Conservation (phyloP, 2,329 filamentous ascomycete species). For the Talaromyces sp. region DNA sequence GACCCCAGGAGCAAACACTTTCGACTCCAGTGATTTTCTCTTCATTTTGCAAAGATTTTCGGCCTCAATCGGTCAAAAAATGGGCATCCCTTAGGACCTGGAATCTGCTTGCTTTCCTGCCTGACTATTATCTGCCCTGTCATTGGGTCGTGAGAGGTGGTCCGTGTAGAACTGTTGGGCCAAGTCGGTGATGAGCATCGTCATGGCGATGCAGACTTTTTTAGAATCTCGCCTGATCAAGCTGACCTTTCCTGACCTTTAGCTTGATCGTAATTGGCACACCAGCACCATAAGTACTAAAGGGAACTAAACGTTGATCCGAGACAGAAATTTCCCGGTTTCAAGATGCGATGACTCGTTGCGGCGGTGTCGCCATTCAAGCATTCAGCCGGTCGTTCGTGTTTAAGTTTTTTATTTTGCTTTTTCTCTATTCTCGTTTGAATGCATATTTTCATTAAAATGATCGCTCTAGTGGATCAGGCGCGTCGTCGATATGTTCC, state of each 20-base stretch:
- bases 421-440: no score
- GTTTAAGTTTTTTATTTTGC: background rate
- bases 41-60: no score
- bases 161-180: background rate
- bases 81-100: no score
- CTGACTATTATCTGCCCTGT: slow-evolving; percentile 3
- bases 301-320: background rate
- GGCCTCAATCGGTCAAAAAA: no score
- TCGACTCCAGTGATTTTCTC: no score
- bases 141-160: background rate
- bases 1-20: no score
- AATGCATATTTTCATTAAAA: no score
- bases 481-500: background rate
- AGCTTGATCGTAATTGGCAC: background rate
- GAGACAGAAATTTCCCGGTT: background rate
- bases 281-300: background rate
- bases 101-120: no score
- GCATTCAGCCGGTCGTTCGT: background rate
- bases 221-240: background rate
- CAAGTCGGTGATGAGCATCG: background rate
- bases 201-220: background rate
- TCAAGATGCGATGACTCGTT: background rate
- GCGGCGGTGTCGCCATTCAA: background rate
- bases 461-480: no score
- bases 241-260: background rate